Evolutionary conservation across 2,329 filamentous ascomycete species (phyloP).

Genomic region (Zymoseptoria crescenta): DNA sequence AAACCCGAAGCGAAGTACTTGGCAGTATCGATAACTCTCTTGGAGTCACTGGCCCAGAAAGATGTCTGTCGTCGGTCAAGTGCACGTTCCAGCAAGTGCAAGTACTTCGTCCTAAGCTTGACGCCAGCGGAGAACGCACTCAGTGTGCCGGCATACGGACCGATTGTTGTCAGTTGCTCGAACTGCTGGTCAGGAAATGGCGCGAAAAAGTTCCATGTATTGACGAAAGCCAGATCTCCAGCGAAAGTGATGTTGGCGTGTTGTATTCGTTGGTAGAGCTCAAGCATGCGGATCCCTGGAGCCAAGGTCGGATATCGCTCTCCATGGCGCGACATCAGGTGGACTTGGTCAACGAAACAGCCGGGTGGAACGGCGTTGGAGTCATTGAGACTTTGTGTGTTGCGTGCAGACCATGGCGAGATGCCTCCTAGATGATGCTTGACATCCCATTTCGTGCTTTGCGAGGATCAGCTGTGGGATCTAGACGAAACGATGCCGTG

Average conservation of each 20-base stretch:
- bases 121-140: constrained; percentile 48
- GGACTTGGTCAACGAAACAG: constrained; percentile 49
- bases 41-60: constrained; percentile 49
- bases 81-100: constrained; percentile 34
- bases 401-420: constrained; percentile 47
- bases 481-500: neutral
- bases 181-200: constrained; percentile 37
- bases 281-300: constrained; percentile 43
- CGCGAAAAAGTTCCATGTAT: constrained; percentile 49
- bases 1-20: constrained; percentile 48
- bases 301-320: constrained; percentile 50
- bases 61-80: constrained; percentile 27
- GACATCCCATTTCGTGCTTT: constrained; percentile 5
- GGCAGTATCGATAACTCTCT: constrained; percentile 50
- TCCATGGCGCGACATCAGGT: constrained; percentile 53
- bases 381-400: constrained; percentile 34
- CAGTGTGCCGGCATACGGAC: constrained; percentile 49
- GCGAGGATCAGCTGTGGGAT: neutral
- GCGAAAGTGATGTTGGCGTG: constrained; percentile 35
- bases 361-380: constrained; percentile 39
- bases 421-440: constrained; percentile 48
- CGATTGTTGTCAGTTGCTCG: constrained; percentile 48
- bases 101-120: constrained; percentile 47
- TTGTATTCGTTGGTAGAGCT: constrained; percentile 42
- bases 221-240: constrained; percentile 48